These are phyloP conservation scores for Fusarium anguioides DNA, from an alignment of 2,329 filamentous ascomycete species.

Conservation along the genomic window DNA sequence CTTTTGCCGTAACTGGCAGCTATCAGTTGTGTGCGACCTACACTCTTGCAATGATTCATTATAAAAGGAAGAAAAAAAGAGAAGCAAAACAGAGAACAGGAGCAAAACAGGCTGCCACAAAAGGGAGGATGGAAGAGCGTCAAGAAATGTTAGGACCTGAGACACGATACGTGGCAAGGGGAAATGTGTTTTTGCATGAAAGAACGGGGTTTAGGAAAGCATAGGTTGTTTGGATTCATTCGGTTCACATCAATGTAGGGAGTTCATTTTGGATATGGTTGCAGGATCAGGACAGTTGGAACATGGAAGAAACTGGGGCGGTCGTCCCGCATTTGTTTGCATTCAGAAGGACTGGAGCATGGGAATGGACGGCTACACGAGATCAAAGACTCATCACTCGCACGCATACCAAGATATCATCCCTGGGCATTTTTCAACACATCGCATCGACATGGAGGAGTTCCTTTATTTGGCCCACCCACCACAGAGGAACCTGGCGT, in stretches of 20 bases:
- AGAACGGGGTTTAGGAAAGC: conserved; percentile 10
- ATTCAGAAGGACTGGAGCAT: conserved; percentile 40
- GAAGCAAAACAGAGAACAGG: not conserved
- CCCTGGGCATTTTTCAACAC: conserved; percentile 22
- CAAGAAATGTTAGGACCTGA: not conserved
- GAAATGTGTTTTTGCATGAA: conserved; percentile 3
- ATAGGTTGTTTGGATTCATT: conserved; percentile 15
- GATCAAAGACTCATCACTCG: conserved; percentile 35
- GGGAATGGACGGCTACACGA: conserved; percentile 40
- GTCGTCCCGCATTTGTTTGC: conserved; percentile 40
- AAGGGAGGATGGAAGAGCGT: not conserved
- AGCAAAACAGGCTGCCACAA: not conserved
- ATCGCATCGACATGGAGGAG: conserved; percentile 27
- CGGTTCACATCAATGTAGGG: conserved; percentile 26
- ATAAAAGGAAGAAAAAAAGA: not conserved
- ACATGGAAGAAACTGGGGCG: conserved; percentile 39
- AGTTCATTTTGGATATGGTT: conserved; percentile 36
- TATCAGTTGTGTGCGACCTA: not conserved
- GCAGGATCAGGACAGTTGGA: conserved; percentile 25
- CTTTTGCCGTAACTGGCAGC: not conserved
- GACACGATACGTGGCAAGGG: not conserved
- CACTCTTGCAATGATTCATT: not conserved
- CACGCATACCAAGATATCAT: conserved; percentile 38
- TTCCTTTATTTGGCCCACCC: conserved; percentile 28
- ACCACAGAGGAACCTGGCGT: conserved; percentile 29